These are phyloP conservation scores for Colletotrichum sp. DNA, from an alignment of 2,329 filamentous ascomycete species.

Conservation along the genomic window DNA sequence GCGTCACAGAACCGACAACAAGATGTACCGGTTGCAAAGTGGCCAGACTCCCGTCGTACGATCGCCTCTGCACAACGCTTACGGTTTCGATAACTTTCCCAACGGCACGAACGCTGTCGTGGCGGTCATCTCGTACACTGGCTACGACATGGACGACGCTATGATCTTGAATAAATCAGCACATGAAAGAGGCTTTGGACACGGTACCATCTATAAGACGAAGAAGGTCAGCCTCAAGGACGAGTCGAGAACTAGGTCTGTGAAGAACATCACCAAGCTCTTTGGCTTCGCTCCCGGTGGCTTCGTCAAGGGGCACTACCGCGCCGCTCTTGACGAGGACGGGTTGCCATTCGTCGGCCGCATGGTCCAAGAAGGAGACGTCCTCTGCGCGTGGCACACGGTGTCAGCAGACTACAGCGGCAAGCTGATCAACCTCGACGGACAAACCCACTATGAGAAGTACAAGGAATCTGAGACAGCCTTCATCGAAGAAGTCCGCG, in stretches of 20 bases:
- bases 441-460: constrained; percentile 84
- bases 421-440: constrained; percentile 84
- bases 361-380: constrained; percentile 78
- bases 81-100: constrained; percentile 97
- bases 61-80: constrained; percentile 91
- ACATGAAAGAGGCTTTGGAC: constrained; percentile 92
- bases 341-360: constrained; percentile 84
- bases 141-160: constrained; percentile 99
- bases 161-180: constrained; percentile 99
- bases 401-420: constrained; percentile 82
- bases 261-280: constrained; percentile 75
- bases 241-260: constrained; percentile 70
- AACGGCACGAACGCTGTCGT: constrained; percentile 96
- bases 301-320: constrained; percentile 72
- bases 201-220: constrained; percentile 97
- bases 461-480: constrained; percentile 92
- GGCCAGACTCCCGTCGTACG: constrained; percentile 95
- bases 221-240: constrained; percentile 90
- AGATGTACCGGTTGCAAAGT: constrained; percentile 91
- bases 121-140: constrained; percentile 97
- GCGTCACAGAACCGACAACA: constrained; percentile 93
- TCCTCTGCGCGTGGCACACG: constrained; percentile 88
- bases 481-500: constrained; percentile 90
- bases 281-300: constrained; percentile 90
- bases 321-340: constrained; percentile 81